phyloP scores from a whole-genome alignment of 1,139 yeast genomes.

The Geotrichum europaeum region DNA sequence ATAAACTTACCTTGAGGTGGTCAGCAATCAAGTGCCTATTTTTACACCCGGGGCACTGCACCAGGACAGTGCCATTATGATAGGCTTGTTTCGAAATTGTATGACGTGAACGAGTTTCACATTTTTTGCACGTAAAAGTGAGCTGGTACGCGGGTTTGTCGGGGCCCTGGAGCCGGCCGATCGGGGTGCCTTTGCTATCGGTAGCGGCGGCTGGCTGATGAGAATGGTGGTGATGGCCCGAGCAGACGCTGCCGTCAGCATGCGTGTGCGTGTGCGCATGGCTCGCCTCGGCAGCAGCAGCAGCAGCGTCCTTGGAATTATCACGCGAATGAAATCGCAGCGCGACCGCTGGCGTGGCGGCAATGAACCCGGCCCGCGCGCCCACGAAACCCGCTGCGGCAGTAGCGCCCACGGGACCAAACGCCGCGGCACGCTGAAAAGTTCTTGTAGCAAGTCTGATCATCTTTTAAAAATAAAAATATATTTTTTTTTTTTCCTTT shows the following conservation, averaged over 20 bases:
- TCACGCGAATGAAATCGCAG: background rate
- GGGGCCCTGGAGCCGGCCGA: constrained; percentile 16
- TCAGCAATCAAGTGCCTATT: constrained; percentile 90
- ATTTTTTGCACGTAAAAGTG: constrained; percentile 88
- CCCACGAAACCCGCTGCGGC: background rate
- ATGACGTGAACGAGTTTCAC: constrained; percentile 79
- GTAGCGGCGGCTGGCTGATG: background rate
- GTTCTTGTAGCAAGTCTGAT: too few relatives aligned
- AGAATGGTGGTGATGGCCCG: background rate
- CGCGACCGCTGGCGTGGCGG: background rate
- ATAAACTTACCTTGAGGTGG: constrained; percentile 51
- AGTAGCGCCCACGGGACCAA: too few relatives aligned
- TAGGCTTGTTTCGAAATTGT: constrained; percentile 88
- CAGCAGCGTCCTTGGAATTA: background rate
- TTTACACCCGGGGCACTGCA: constrained; percentile 89
- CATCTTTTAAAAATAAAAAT: too few relatives aligned
- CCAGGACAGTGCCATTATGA: constrained; percentile 75
- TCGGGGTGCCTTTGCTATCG: background rate
- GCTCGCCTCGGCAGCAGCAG: background rate
- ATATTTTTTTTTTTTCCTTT: too few relatives aligned
- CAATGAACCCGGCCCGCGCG: background rate
- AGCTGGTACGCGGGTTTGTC: constrained; percentile 71
- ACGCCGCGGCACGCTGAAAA: too few relatives aligned
- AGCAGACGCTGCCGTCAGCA: background rate
- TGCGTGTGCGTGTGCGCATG: background rate